A percentile compares a stretch with the other conserved stretches of the same genome.
phyloP scores from a whole-genome alignment of 495 filamentous ascomycete genomes.

The Aspergillus baeticus region DNA sequence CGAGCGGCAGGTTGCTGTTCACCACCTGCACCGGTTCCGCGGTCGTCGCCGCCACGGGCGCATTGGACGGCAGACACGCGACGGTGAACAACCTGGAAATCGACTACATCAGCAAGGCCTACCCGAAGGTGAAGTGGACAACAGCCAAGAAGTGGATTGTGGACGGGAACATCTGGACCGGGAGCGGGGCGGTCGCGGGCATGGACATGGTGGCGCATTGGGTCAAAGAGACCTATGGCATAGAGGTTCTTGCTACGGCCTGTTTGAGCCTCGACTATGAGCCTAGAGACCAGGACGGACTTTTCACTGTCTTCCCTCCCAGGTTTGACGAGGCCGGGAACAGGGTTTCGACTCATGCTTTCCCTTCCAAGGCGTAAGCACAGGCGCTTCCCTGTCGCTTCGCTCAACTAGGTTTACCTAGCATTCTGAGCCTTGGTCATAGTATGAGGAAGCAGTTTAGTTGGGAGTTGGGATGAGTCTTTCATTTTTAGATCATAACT shows the following conservation, averaged over 20 bases:
- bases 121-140: conserved; percentile 3
- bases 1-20: conserved; percentile 2
- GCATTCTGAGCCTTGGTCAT: too few species aligned
- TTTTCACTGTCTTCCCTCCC: conserved; percentile 4
- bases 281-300: background rate
- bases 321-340: background rate
- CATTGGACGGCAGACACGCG: conserved; percentile 1
- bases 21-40: conserved; percentile 5
- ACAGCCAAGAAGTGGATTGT: conserved; percentile 9
- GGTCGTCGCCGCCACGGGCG: background rate
- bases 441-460: too few species aligned
- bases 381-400: too few species aligned
- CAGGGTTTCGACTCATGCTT: conserved; percentile 2
- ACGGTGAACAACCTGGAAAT: conserved; percentile 6
- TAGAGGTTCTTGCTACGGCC: background rate
- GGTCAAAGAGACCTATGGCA: conserved; percentile 5
- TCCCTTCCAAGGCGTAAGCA: too few species aligned
- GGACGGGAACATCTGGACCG: conserved; percentile 11
- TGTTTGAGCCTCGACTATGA: background rate
- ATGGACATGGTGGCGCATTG: conserved; percentile 14
- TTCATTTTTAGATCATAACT: too few species aligned
- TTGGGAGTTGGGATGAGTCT: too few species aligned
- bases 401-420: too few species aligned
- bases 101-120: background rate
- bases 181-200: conserved; percentile 7